Conservation (phyloP, 441 rosid species). For the Croton laevigatus region DNA sequence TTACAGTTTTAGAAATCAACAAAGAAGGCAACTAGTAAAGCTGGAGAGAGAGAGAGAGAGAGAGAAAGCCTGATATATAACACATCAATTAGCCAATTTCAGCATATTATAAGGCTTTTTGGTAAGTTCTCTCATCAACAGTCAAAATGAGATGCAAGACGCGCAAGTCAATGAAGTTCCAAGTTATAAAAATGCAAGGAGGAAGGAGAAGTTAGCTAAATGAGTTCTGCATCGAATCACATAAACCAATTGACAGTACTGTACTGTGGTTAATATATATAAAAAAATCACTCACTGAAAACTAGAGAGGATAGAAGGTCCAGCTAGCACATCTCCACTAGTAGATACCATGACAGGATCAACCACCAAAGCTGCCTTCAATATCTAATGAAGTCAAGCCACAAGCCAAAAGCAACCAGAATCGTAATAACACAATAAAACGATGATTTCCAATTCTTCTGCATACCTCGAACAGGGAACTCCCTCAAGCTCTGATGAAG, state of each 20-base stretch:
- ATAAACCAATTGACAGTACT: neutral
- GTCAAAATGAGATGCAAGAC: neutral
- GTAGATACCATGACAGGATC: conserved; percentile 99
- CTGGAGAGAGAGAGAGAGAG: neutral
- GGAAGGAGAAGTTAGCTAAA: neutral
- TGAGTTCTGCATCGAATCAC: neutral
- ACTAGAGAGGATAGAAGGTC: conserved; percentile 64
- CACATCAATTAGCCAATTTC: neutral
- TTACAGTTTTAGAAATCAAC: neutral
- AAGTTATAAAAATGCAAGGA: neutral
- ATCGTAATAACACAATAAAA: conserved; percentile 10
- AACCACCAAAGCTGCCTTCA: conserved; percentile 88
- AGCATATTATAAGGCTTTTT: neutral
- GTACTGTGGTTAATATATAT: neutral
- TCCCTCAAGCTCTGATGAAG: conserved; percentile 53
- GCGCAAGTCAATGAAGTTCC: conserved; percentile 1
- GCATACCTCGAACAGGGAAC: conserved; percentile 67
- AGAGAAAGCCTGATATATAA: neutral
- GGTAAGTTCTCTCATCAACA: neutral
- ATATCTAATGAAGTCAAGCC: conserved; percentile 32
- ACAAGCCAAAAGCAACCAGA: conserved; percentile 25
- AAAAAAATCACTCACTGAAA: conserved; percentile 48
- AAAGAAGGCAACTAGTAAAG: neutral
- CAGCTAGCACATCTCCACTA: conserved; percentile 91
- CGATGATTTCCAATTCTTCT: neutral